phyloP scores from a whole-genome alignment of 1,139 yeast genomes.

The Suhomyces coccinellae region DNA sequence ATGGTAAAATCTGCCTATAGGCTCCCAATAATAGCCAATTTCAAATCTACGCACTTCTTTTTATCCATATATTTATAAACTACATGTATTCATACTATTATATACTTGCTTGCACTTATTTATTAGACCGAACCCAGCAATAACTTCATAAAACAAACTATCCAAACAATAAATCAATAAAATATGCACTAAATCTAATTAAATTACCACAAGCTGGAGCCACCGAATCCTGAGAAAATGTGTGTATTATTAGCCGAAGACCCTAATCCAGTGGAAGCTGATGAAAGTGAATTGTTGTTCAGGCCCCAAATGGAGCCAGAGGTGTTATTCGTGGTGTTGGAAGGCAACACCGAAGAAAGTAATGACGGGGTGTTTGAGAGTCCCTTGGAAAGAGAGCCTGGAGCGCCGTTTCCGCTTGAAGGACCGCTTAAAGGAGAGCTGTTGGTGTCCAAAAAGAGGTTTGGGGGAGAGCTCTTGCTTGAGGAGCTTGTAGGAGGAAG shows the following conservation, averaged over 20 bases:
- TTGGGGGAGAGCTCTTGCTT: conserved; percentile 28
- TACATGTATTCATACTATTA: background rate
- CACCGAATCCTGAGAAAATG: conserved; percentile 17
- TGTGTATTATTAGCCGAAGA: conserved; percentile 11
- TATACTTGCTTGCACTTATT: conserved; percentile 2
- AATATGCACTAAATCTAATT: conserved; percentile 4
- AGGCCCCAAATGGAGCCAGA: conserved; percentile 19
- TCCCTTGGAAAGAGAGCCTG: conserved; percentile 8
- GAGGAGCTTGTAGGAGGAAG: conserved; percentile 18
- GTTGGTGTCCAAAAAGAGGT: conserved; percentile 23
- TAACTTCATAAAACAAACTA: conserved; percentile 9
- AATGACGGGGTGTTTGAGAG: conserved; percentile 15
- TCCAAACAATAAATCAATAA: conserved; percentile 7
- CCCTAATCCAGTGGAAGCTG: conserved; percentile 13
- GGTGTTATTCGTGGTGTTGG: conserved; percentile 9
- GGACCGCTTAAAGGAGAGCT: conserved; percentile 13
- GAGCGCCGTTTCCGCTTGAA: conserved; percentile 2
- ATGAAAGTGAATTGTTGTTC: conserved; percentile 11
- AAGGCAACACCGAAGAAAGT: conserved; percentile 11
- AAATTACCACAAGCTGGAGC: conserved; percentile 18
- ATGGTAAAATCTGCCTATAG: no score
- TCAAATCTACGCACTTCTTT: no score
- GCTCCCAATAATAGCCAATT: no score
- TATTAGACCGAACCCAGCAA: conserved; percentile 5
- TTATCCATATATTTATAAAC: no score